phyloP scores from a whole-genome alignment of 192 early-diverging fungal genomes.

The Mortierella hygrophila region DNA sequence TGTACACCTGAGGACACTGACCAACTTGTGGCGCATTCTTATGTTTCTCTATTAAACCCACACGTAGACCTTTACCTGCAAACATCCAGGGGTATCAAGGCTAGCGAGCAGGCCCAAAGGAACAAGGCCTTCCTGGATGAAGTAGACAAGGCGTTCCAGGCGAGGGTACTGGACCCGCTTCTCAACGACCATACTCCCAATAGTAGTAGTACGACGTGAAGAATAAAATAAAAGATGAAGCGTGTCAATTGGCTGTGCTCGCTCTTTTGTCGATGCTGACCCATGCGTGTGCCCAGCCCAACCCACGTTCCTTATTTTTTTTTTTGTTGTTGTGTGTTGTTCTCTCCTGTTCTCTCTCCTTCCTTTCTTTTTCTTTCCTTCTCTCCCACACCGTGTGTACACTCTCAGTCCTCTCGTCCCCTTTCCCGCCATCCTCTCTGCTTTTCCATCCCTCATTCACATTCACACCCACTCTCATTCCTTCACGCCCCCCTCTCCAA shows the following conservation, averaged over 20 bases:
- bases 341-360: not conserved
- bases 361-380: not conserved
- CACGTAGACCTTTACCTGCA: slow-evolving; percentile 42
- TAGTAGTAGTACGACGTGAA: not conserved
- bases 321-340: not conserved
- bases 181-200: not conserved
- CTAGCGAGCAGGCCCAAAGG: slow-evolving; percentile 45
- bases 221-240: slow-evolving; percentile 3
- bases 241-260: not conserved
- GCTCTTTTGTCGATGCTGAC: not conserved
- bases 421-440: not conserved
- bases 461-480: not conserved
- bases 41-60: not conserved
- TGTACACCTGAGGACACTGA: not conserved
- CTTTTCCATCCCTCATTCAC: not conserved
- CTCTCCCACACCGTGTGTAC: not conserved
- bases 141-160: slow-evolving; percentile 30
- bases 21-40: not conserved
- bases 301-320: slow-evolving; percentile 1
- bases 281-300: not conserved
- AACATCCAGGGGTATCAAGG: slow-evolving; percentile 51
- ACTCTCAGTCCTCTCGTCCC: not conserved
- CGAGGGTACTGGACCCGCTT: slow-evolving; percentile 13
- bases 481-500: not conserved
- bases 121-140: slow-evolving; percentile 31